phyloP scores from a whole-genome alignment of 306 rosid species.

The Medicago ruthenica region DNA sequence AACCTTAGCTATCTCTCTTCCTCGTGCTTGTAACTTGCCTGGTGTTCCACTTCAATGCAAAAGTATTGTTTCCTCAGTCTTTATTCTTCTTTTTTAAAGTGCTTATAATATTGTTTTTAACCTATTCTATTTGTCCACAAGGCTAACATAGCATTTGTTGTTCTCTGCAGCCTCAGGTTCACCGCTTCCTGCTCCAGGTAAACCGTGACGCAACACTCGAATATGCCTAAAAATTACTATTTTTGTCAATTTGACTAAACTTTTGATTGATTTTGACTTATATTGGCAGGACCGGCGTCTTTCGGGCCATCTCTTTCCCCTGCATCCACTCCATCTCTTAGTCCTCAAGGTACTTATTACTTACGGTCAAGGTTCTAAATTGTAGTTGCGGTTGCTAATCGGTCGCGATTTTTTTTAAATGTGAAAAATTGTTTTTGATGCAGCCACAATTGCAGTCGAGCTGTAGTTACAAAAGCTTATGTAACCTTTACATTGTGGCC shows the following conservation, averaged over 20 bases:
- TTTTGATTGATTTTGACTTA: conserved; percentile 5
- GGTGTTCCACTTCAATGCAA: conserved; percentile 84
- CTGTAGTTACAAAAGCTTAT: neutral
- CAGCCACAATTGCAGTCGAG: neutral
- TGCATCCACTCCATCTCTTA: conserved; percentile 55
- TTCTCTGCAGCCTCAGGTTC: conserved; percentile 56
- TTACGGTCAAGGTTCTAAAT: neutral
- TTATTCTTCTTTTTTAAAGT: neutral
- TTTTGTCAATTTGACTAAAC: neutral
- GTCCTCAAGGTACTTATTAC: conserved; percentile 64
- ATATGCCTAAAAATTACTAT: neutral
- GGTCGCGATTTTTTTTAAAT: neutral
- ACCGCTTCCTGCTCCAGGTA: conserved; percentile 91
- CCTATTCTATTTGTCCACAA: neutral
- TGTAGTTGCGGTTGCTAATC: neutral
- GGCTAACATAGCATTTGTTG: conserved; percentile 29
- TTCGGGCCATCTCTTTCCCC: conserved; percentile 68
- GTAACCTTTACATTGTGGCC: neutral
- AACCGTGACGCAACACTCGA: neutral
- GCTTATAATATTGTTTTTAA: neutral
- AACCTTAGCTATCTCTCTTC: conserved; percentile 82
- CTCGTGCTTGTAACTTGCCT: conserved; percentile 86
- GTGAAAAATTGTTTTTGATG: neutral
- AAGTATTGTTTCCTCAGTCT: conserved; percentile 43
- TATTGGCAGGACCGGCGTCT: conserved; percentile 65